Conservation (phyloP, 2,329 filamentous ascomycete genomes). For the Trichoderma aggressivum region DNA sequence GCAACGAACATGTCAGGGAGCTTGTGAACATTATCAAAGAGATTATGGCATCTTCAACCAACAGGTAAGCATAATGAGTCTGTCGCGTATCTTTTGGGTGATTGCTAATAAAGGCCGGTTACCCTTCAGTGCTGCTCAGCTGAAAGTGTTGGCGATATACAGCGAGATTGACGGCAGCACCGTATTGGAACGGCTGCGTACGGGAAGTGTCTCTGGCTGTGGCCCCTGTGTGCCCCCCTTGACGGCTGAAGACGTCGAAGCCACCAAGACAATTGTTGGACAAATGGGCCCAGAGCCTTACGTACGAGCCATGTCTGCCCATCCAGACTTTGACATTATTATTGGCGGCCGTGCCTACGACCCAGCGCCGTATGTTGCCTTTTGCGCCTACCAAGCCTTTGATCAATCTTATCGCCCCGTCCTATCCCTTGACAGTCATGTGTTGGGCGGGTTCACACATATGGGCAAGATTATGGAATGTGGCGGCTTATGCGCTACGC, state of each 20-base stretch:
- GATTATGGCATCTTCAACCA: background rate
- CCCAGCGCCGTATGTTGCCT: background rate
- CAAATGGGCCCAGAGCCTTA: background rate
- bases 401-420: background rate
- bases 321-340: background rate
- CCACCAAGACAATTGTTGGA: background rate
- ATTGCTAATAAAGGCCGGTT: background rate
- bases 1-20: background rate
- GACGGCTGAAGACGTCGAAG: background rate
- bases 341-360: background rate
- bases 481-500: background rate
- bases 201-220: background rate
- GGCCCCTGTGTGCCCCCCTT: background rate
- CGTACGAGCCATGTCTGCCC: background rate
- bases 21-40: background rate
- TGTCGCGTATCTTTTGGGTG: background rate
- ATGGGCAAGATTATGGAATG: background rate
- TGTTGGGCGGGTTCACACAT: background rate
- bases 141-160: background rate
- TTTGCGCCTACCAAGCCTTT: background rate
- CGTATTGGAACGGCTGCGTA: background rate
- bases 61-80: background rate
- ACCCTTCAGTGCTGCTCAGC: background rate
- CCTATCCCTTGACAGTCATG: background rate
- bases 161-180: background rate